Conservation (phyloP, 306 rosid genomes). For the Glycine latifolia region DNA sequence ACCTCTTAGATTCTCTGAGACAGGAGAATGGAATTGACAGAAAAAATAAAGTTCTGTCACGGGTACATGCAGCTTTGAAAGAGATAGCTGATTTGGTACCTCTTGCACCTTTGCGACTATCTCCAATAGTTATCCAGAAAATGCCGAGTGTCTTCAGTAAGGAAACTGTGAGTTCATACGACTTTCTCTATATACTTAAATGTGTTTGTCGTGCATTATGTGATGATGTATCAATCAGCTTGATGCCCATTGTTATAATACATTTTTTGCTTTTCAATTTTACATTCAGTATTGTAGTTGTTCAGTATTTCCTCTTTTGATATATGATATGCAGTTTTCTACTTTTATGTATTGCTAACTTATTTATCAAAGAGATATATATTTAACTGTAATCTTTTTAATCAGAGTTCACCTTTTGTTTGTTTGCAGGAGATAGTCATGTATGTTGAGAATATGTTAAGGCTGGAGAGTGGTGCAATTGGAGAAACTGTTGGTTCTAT, state of each 20-base stretch:
- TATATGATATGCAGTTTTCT: neutral
- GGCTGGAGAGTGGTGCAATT: constrained; percentile 73
- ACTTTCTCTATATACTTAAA: neutral
- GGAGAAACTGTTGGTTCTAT: constrained; percentile 73
- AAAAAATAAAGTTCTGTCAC: constrained; percentile 80
- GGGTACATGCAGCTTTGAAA: constrained; percentile 79
- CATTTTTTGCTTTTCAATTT: constrained; percentile 1
- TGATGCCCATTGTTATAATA: neutral
- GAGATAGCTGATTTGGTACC: constrained; percentile 79
- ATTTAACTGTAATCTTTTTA: neutral
- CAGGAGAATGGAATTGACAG: constrained; percentile 53
- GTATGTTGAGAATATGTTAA: constrained; percentile 90
- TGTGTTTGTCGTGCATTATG: neutral
- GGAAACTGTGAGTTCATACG: constrained; percentile 63
- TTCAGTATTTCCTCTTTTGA: neutral
- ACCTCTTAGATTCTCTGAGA: constrained; percentile 40
- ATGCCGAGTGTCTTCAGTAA: constrained; percentile 54
- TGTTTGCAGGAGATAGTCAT: constrained; percentile 63
- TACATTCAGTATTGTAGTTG: neutral
- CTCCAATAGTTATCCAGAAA: constrained; percentile 63
- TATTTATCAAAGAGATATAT: neutral
- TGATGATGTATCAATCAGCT: neutral
- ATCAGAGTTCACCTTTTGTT: constrained; percentile 17
- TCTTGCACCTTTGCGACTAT: constrained; percentile 69
- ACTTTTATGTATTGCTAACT: neutral